Conservation (phyloP, 495 filamentous ascomycete genomes). For the Penicillium dipodomyicola region DNA sequence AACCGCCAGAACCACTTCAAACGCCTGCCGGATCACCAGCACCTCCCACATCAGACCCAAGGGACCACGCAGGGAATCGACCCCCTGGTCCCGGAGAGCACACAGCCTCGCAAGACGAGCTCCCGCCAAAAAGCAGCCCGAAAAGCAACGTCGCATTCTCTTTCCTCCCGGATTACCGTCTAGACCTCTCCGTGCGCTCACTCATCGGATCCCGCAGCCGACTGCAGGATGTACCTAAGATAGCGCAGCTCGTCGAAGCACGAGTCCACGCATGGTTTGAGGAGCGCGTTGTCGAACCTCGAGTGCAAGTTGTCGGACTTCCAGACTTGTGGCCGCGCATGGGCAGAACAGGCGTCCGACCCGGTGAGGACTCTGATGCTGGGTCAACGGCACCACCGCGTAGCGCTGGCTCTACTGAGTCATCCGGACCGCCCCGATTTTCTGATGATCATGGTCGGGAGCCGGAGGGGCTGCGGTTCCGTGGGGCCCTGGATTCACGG, state of each 20-base stretch:
- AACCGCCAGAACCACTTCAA: conserved; percentile 43
- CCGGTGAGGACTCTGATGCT: conserved; percentile 45
- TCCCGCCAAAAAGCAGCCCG: conserved; percentile 38
- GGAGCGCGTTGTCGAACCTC: conserved; percentile 89
- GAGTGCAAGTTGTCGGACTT: conserved; percentile 91
- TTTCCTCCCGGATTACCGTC: conserved; percentile 91
- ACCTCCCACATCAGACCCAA: conserved; percentile 23
- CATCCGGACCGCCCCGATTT: conserved; percentile 25
- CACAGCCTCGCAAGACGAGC: conserved; percentile 15
- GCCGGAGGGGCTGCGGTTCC: conserved; percentile 39
- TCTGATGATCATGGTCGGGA: conserved; percentile 24
- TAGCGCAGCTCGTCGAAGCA: conserved; percentile 89
- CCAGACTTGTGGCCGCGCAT: conserved; percentile 93
- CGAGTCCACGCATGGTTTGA: conserved; percentile 96
- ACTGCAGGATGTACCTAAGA: conserved; percentile 95
- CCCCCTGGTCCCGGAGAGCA: conserved; percentile 19
- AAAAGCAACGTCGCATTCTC: conserved; percentile 89
- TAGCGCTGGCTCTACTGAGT: conserved; percentile 33
- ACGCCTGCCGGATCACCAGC: conserved; percentile 36
- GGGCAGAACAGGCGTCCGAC: conserved; percentile 46
- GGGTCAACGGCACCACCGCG: conserved; percentile 41
- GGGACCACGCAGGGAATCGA: conserved; percentile 3
- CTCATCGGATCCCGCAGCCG: conserved; percentile 87
- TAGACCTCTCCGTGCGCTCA: conserved; percentile 87
- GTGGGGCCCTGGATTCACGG: conserved; percentile 31